phyloP scores from a whole-genome alignment of 2,329 filamentous ascomycete species.

The Chlorencoelia australis region DNA sequence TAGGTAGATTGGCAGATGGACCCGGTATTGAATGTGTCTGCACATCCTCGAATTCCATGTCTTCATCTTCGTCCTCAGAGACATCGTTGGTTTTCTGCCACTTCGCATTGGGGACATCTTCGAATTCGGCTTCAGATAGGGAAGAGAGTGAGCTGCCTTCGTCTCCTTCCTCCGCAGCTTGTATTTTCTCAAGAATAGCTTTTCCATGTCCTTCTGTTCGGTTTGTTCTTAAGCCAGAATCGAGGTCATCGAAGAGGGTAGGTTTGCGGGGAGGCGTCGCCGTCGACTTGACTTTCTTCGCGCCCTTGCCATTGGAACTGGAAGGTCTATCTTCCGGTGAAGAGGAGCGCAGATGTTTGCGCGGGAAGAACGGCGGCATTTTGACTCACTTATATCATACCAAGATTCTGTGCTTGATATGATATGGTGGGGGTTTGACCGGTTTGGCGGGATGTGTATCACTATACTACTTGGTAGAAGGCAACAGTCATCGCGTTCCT shows the following conservation, averaged over 20 bases:
- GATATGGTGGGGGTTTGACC: too few relatives aligned
- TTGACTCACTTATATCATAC: too few relatives aligned
- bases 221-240: slow-evolving; percentile 30
- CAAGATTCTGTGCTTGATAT: too few relatives aligned
- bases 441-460: too few relatives aligned
- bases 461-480: too few relatives aligned
- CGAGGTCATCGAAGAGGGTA: slow-evolving; percentile 52
- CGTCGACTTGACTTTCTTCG: slow-evolving; percentile 10
- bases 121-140: slow-evolving; percentile 42
- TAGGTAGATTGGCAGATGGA: slow-evolving; percentile 37
- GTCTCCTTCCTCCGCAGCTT: slow-evolving; percentile 34
- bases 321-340: slow-evolving; percentile 25
- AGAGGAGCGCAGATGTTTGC: slow-evolving; percentile 52
- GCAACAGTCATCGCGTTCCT: too few relatives aligned
- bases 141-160: slow-evolving; percentile 28
- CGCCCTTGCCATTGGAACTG: slow-evolving; percentile 21
- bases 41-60: slow-evolving; percentile 54
- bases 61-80: slow-evolving; percentile 41
- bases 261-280: slow-evolving; percentile 36
- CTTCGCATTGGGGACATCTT: slow-evolving; percentile 37
- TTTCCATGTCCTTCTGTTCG: slow-evolving; percentile 34
- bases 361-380: slow-evolving; percentile 61
- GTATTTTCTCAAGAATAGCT: slow-evolving; percentile 35
- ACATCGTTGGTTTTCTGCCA: slow-evolving; percentile 31
- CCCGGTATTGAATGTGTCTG: slow-evolving; percentile 28